Conservation (phyloP, 2,329 filamentous ascomycete genomes). For the Verticillium zaregamsianum region DNA sequence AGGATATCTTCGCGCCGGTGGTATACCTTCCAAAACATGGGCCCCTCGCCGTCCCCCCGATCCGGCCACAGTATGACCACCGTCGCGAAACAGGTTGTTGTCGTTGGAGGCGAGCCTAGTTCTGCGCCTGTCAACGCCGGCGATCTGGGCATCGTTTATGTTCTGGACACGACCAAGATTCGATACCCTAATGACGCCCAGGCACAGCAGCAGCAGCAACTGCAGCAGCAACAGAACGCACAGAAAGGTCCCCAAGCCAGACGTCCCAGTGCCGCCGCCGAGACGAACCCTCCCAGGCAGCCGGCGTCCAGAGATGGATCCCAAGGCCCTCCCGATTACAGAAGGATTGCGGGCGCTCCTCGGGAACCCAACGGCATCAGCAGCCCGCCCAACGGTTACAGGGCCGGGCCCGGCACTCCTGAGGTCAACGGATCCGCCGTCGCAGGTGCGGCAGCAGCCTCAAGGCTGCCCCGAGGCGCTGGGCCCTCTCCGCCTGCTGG, state of each 20-base stretch:
- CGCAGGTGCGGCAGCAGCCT: conserved; percentile 24
- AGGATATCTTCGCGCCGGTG: conserved; percentile 75
- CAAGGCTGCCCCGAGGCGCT: conserved; percentile 36
- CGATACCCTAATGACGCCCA: conserved; percentile 81
- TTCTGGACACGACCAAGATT: conserved; percentile 93
- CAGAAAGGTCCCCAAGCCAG: conserved; percentile 33
- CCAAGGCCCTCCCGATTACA: conserved; percentile 45
- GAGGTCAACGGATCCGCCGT: conserved; percentile 32
- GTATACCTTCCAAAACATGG: conserved; percentile 99
- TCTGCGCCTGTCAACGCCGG: conserved; percentile 75
- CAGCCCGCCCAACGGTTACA: conserved; percentile 35
- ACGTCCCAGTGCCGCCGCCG: conserved; percentile 38
- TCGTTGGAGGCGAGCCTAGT: conserved; percentile 91
- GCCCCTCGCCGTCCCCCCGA: conserved; percentile 84
- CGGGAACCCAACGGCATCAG: conserved; percentile 28
- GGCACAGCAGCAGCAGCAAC: conserved; percentile 17
- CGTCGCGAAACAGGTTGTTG: conserved; percentile 86
- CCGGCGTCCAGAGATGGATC: conserved; percentile 47
- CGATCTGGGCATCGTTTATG: conserved; percentile 84
- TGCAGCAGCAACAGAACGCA: conserved; percentile 17
- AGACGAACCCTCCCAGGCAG: conserved; percentile 26
- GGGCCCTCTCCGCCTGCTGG: conserved; percentile 30
- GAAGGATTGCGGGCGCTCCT: conserved; percentile 37
- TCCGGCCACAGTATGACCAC: conserved; percentile 98
- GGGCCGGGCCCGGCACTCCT: conserved; percentile 31